These are phyloP conservation scores for Tylopilus rubrobrunneus DNA, from an alignment of 768 basidiomycete genomes.

Conservation along the genomic window DNA sequence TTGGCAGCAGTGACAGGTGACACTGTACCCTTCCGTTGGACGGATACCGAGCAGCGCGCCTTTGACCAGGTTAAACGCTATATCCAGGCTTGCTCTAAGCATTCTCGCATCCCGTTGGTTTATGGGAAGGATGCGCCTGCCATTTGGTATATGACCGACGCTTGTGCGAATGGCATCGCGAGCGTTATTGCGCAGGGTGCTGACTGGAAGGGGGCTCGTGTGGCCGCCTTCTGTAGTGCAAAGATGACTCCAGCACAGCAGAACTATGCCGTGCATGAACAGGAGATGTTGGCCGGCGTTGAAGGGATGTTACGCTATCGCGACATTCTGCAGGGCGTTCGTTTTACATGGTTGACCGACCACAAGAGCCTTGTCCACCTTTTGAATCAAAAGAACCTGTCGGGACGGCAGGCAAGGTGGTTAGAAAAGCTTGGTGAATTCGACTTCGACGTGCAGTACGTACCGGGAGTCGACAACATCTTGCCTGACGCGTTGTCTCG, in stretches of 20 bases:
- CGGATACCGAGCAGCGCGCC: too few relatives aligned
- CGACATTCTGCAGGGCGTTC: background rate
- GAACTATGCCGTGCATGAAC: too few relatives aligned
- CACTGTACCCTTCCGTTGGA: background rate
- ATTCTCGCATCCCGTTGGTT: too few relatives aligned
- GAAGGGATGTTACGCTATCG: background rate
- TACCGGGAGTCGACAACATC: background rate
- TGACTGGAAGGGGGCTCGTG: too few relatives aligned
- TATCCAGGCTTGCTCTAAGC: too few relatives aligned
- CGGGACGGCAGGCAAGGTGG: background rate
- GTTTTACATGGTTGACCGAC: background rate
- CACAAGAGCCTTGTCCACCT: background rate
- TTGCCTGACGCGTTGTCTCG: too few relatives aligned
- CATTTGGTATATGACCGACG: background rate
- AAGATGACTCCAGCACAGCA: too few relatives aligned
- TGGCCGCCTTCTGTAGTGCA: too few relatives aligned
- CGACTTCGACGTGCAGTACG: background rate
- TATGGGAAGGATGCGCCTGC: too few relatives aligned
- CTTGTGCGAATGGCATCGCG: background rate
- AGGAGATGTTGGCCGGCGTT: too few relatives aligned
- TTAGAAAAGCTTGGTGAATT: background rate
- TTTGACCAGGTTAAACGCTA: too few relatives aligned
- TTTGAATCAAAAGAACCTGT: background rate
- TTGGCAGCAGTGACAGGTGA: background rate
- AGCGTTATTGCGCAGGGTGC: background rate